Evolutionary conservation across 306 rosid genomes (phyloP), one percentile per base, ranked within the genome.

Genomic region (Castanopsis chinensis): DNA sequence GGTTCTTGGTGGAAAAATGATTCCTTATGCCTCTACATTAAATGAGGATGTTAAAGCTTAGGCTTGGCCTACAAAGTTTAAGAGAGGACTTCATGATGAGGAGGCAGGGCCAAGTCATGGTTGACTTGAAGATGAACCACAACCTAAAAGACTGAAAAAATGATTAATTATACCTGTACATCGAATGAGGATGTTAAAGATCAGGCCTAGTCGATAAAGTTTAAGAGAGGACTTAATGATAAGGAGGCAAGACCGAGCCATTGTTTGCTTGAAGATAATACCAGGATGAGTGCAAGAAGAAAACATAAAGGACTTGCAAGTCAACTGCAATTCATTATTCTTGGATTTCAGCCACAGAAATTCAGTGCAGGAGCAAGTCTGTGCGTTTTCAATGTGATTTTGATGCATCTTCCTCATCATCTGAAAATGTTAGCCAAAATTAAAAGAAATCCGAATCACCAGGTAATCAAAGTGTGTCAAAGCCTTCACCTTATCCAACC

Each of bases 331-430:
- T n/a, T n/a, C n/a, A n/a, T n/a, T n/a, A n/a, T n/a, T n/a, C 89
- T 25, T 83, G 78, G 77, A 72, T 67, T 56, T 75, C 83, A 72
- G 88, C 81, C 70, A 83, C 91, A 58, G 83, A 85, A 19, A 63
- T 85, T 53, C 88, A 83, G 74, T 68, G 76, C 73, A 91, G 82
- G 83, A 82, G 76, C 77, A 96, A 89, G 88, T 90, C 96, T 23
- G 98, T 95, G 11, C 96, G 87, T 37, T 95, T 95, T 81, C 90
- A 91, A 80, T 89, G 89, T 55, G 89, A 88, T 33, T 30, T 67
- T 10, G 88, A 86, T 78, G 72, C 79, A 74, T 86, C 88, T 69
- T 84, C 88, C 57, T 76, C 74, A 30, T 86, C 96, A 33, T 85
- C 91, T 41, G 91, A 78, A 68, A 75, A 59, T 86, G 71, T 58